These are phyloP conservation scores for Baeospora myosura DNA, from an alignment of 1,284 basidiomycete genomes.

Conservation along the genomic window DNA sequence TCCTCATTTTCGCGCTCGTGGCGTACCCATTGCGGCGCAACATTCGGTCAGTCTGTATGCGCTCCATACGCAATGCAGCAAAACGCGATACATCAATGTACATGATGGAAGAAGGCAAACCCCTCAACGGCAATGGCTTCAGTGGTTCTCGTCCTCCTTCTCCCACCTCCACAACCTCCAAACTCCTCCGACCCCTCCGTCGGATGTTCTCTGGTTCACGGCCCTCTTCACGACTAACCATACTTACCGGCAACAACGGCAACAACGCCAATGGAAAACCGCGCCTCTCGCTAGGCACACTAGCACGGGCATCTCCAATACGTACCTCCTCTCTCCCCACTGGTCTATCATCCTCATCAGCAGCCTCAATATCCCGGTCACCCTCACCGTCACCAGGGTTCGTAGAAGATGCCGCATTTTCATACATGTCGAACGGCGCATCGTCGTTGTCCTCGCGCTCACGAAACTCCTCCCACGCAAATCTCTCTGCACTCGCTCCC, in stretches of 20 bases:
- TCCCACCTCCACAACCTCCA: conserved; percentile 22
- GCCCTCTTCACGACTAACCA: conserved; percentile 15
- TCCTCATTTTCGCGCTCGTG: conserved; percentile 32
- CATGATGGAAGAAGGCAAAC: conserved; percentile 50
- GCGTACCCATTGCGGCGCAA: conserved; percentile 50
- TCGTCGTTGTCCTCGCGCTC: too few relatives aligned
- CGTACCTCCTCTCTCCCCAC: not conserved
- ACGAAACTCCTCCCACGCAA: not conserved
- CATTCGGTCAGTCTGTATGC: conserved; percentile 40
- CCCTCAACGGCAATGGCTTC: conserved; percentile 20
- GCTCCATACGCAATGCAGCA: conserved; percentile 31
- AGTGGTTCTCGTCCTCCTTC: conserved; percentile 19
- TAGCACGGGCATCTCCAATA: not conserved
- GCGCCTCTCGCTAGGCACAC: not conserved
- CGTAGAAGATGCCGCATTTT: not conserved
- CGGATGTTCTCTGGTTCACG: conserved; percentile 26
- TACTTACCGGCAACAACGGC: conserved; percentile 20
- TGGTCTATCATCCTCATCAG: not conserved
- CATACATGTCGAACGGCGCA: too few relatives aligned
- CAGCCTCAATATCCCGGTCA: not conserved
- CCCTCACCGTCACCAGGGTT: not conserved
- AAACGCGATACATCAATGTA: conserved; percentile 35
- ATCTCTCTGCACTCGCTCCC: not conserved
- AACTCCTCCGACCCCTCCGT: conserved; percentile 33
- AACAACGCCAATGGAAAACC: conserved; percentile 14